phyloP scores from a whole-genome alignment of 345 rosid species.

The Hibiscus syriacus region DNA sequence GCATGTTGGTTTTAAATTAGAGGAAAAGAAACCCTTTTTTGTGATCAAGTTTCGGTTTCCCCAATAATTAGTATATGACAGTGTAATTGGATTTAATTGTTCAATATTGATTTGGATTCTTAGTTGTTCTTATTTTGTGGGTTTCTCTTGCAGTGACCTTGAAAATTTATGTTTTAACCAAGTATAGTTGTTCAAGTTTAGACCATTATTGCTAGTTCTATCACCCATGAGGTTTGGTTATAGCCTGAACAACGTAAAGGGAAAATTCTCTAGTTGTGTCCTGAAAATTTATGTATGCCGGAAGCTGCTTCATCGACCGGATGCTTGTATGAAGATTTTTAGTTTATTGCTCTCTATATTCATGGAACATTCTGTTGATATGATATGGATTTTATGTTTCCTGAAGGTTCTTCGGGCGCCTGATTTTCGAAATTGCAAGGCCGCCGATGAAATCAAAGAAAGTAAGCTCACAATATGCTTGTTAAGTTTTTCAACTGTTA shows the following conservation, averaged over 20 bases:
- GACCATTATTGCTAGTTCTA: background rate
- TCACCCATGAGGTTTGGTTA: background rate
- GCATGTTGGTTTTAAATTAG: background rate
- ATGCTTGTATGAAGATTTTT: background rate
- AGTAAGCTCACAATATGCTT: slow-evolving; percentile 36
- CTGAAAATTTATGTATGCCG: background rate
- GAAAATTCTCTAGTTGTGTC: no score
- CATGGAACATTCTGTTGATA: background rate
- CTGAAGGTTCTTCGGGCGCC: slow-evolving; percentile 55
- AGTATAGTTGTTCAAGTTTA: background rate
- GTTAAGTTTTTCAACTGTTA: background rate
- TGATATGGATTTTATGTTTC: slow-evolving; percentile 4
- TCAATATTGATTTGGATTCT: background rate
- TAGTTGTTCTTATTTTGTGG: background rate
- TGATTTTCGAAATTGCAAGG: slow-evolving; percentile 58
- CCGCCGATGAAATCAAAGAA: slow-evolving; percentile 56
- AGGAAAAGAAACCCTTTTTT: background rate
- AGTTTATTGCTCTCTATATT: background rate
- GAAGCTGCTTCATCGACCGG: background rate
- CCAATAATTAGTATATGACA: no score
- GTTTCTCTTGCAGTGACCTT: background rate
- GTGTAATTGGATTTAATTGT: slow-evolving; percentile 2
- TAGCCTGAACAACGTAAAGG: background rate
- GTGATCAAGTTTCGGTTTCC: background rate
- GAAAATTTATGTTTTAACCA: background rate